These are phyloP conservation scores for Rhynchospora tenuis DNA, from an alignment of 176 grass and related monocot genomes.

Conservation along the genomic window DNA sequence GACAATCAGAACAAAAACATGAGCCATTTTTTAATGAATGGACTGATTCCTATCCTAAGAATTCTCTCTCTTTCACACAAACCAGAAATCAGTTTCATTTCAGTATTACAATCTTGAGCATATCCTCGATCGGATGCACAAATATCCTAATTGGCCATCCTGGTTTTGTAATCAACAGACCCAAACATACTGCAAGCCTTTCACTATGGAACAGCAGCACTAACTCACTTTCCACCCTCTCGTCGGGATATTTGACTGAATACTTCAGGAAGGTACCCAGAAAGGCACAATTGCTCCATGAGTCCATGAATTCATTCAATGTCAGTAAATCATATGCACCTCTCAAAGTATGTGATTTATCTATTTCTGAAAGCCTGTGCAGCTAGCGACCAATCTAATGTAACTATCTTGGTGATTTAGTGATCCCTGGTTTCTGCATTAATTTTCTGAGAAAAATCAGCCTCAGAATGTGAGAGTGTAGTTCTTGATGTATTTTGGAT, in stretches of 20 bases:
- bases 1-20: conserved; percentile 40
- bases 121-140: conserved; percentile 28
- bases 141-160: conserved; percentile 23
- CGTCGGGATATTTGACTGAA: conserved; percentile 1
- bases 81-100: conserved; percentile 27
- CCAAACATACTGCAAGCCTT: conserved; percentile 32
- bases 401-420: conserved; percentile 49
- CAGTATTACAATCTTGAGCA: conserved; percentile 25
- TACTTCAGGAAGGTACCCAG: conserved; percentile 20
- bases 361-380: conserved; percentile 50
- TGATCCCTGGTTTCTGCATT: conserved; percentile 51
- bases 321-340: conserved; percentile 21
- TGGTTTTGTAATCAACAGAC: conserved; percentile 20
- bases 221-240: conserved; percentile 26
- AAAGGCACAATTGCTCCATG: neutral
- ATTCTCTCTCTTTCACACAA: conserved; percentile 27
- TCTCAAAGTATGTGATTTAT: conserved; percentile 37
- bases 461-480: conserved; percentile 63
- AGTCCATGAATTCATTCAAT: conserved; percentile 31
- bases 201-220: conserved; percentile 31
- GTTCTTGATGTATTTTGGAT: conserved; percentile 48
- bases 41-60: conserved; percentile 27
- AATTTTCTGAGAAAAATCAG: conserved; percentile 31
- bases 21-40: conserved; percentile 28
- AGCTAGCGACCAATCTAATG: conserved; percentile 45